These are phyloP conservation scores for Trypanosoma brucei DNA, from an alignment of 208 protist genomes.

Conservation along the genomic window DNA sequence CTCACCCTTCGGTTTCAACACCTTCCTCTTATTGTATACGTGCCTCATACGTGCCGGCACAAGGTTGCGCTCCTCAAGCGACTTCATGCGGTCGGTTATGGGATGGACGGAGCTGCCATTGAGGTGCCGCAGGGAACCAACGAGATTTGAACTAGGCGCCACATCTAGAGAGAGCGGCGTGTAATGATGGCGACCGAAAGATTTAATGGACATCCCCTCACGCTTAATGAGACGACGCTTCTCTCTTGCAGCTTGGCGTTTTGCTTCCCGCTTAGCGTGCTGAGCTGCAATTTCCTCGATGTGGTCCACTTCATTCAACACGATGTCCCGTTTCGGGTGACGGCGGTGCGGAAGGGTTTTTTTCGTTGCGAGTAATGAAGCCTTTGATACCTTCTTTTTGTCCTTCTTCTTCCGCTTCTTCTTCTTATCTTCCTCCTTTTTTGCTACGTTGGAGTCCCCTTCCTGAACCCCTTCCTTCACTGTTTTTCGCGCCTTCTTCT, in stretches of 20 bases:
- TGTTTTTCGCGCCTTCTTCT: constrained; percentile 9
- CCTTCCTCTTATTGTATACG: constrained; percentile 84
- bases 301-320: constrained; percentile 42
- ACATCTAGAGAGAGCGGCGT: constrained; percentile 75
- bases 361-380: constrained; percentile 29
- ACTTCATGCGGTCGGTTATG: constrained; percentile 83
- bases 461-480: constrained; percentile 20
- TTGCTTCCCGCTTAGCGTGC: constrained; percentile 32
- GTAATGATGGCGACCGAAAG: constrained; percentile 84
- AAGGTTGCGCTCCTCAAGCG: constrained; percentile 87
- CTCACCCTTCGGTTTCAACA: constrained; percentile 86
- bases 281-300: constrained; percentile 46
- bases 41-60: constrained; percentile 84
- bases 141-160: constrained; percentile 57
- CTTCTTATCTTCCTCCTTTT: constrained; percentile 29
- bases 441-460: constrained; percentile 10
- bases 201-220: constrained; percentile 59
- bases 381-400: constrained; percentile 47
- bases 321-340: constrained; percentile 60
- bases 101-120: constrained; percentile 71
- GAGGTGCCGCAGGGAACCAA: constrained; percentile 78
- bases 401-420: constrained; percentile 45
- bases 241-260: constrained; percentile 31
- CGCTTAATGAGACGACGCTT: constrained; percentile 57
- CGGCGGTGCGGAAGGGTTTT: constrained; percentile 59